Percentiles rank a stretch among this genome's conserved stretches.
Conservation (phyloP, 352 stramenopile species). For the Thalassiosira ordinaria region DNA sequence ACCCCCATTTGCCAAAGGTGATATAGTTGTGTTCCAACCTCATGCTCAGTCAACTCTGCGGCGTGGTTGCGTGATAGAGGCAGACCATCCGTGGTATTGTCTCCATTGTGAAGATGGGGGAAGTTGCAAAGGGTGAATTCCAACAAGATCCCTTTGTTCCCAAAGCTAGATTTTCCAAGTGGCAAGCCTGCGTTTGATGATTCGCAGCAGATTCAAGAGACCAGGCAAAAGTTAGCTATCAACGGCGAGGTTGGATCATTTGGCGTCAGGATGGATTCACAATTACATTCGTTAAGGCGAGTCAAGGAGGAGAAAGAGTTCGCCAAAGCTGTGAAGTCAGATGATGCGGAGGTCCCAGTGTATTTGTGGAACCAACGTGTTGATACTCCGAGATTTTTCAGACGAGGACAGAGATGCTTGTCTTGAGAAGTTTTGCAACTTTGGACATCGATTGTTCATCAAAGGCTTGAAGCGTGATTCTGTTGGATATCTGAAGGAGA, state of each 20-base stretch:
- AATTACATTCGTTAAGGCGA: not conserved
- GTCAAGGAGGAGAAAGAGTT: constrained; percentile 1
- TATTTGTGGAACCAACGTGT: not conserved
- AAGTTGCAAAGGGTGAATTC: not conserved
- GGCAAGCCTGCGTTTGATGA: not conserved
- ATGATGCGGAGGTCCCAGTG: not conserved
- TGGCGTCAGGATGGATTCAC: constrained; percentile 1
- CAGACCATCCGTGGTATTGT: constrained; percentile 9
- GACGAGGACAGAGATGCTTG: not conserved
- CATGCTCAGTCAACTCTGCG: no score
- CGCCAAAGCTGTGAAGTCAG: not conserved
- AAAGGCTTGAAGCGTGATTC: not conserved
- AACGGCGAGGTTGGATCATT: not conserved
- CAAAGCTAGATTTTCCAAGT: not conserved
- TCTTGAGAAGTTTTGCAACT: not conserved
- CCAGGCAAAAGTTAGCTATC: not conserved
- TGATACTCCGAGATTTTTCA: not conserved
- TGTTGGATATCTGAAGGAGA: not conserved
- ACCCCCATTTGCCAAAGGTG: not conserved
- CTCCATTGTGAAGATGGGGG: not conserved
- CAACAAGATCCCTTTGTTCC: not conserved
- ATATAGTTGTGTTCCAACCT: not conserved
- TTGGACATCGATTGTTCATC: not conserved
- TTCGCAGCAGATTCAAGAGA: not conserved
- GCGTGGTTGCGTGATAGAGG: not conserved